Percentiles rank a stretch among this genome's conserved stretches.
phyloP scores from a whole-genome alignment of 495 filamentous ascomycete species.

The Extremus antarcticus region DNA sequence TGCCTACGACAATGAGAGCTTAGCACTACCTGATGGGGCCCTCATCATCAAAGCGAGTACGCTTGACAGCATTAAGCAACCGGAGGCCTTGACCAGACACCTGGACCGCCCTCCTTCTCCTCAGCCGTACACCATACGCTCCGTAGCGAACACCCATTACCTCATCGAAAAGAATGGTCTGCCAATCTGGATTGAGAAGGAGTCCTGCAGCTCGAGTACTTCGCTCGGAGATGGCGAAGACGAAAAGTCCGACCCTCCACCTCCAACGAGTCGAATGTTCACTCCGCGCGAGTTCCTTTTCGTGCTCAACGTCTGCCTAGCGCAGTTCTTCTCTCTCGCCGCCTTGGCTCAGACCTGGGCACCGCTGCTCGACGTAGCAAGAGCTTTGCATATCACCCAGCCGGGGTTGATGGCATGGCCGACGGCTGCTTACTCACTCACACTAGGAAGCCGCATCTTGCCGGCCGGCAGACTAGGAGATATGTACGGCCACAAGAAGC shows the following conservation, averaged over 20 bases:
- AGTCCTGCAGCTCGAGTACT: neutral
- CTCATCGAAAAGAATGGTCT: neutral
- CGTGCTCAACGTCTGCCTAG: neutral
- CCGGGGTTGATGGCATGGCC: slow-evolving; percentile 4
- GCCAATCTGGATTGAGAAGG: neutral
- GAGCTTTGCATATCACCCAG: neutral
- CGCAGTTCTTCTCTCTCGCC: neutral
- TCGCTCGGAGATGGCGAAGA: neutral
- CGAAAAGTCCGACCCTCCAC: neutral
- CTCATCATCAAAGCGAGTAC: neutral
- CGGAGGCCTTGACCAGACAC: neutral
- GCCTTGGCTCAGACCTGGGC: neutral
- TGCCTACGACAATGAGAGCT: neutral
- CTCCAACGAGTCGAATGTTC: neutral
- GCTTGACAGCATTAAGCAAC: neutral
- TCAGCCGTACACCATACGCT: neutral
- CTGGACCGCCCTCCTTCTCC: neutral
- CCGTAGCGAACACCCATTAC: neutral
- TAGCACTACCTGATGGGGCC: neutral
- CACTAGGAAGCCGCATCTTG: slow-evolving; percentile 15
- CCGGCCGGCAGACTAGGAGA: slow-evolving; percentile 7
- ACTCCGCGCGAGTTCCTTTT: neutral
- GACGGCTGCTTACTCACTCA: slow-evolving; percentile 9
- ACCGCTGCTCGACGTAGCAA: neutral
- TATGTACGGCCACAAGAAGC: slow-evolving; percentile 7